Percentiles rank a stretch among this genome's conserved stretches.
These are phyloP conservation scores for Calonectria honghensis DNA, from an alignment of 2,329 filamentous ascomycete species.

Conservation along the genomic window DNA sequence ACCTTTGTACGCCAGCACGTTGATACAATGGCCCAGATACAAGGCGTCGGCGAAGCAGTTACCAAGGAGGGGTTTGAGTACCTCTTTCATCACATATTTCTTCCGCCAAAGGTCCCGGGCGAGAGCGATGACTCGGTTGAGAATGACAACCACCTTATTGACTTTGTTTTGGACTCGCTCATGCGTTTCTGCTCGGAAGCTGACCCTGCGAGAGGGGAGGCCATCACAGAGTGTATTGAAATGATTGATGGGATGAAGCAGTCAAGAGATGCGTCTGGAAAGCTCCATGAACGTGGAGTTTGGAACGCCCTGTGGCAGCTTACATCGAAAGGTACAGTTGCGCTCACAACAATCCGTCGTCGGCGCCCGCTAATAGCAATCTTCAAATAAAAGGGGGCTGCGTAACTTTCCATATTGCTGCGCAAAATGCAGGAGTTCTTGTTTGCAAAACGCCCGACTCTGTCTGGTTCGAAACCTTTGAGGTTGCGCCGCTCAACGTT, in stretches of 20 bases:
- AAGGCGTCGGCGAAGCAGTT: background rate
- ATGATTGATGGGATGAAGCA: slow-evolving; percentile 42
- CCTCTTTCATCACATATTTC: slow-evolving; percentile 56
- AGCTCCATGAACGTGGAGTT: slow-evolving; percentile 29
- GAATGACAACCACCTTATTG: slow-evolving; percentile 18
- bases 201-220: background rate
- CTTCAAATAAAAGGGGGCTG: slow-evolving; percentile 6
- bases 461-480: slow-evolving; percentile 44
- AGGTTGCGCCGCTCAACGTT: slow-evolving; percentile 41
- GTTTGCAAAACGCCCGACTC: slow-evolving; percentile 10
- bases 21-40: background rate
- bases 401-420: slow-evolving; percentile 34
- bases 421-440: slow-evolving; percentile 46
- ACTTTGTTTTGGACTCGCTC: slow-evolving; percentile 38
- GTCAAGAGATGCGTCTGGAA: slow-evolving; percentile 9
- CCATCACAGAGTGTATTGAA: slow-evolving; percentile 19
- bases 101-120: slow-evolving; percentile 56
- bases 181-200: slow-evolving; percentile 28
- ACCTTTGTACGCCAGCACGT: background rate
- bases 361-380: background rate
- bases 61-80: slow-evolving; percentile 21
- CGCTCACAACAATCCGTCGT: background rate
- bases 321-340: slow-evolving; percentile 19
- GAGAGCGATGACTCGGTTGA: slow-evolving; percentile 35
- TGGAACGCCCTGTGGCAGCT: slow-evolving; percentile 15